phyloP scores from a whole-genome alignment of 495 filamentous ascomycete genomes.

The Hypoxylon perforatum region DNA sequence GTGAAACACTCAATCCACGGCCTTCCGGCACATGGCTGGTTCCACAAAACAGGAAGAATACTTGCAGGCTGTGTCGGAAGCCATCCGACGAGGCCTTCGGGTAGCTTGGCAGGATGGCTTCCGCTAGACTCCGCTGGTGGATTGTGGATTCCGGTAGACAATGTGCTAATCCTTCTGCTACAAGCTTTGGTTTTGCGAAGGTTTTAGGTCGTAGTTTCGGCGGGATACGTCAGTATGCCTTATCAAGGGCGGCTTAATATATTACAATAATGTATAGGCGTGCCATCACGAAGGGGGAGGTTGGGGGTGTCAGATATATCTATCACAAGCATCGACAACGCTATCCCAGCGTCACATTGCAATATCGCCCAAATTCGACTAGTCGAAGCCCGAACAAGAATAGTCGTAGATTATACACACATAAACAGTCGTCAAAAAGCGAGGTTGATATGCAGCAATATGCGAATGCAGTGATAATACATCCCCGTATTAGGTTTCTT shows the following conservation, averaged over 20 bases:
- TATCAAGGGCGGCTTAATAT: background rate
- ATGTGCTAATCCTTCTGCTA: background rate
- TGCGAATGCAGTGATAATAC: conserved; percentile 4
- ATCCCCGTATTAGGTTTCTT: background rate
- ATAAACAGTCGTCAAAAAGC: background rate
- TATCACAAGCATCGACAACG: background rate
- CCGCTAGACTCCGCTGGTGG: conserved; percentile 18
- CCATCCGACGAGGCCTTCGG: conserved; percentile 20
- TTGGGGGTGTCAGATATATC: background rate
- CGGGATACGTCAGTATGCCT: background rate
- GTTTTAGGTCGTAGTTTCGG: background rate
- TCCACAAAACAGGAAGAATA: conserved; percentile 21
- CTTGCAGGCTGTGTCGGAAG: conserved; percentile 17
- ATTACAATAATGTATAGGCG: background rate
- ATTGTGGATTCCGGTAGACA: conserved; percentile 8
- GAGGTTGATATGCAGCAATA: background rate
- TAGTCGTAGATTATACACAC: background rate
- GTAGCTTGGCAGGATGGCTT: conserved; percentile 27
- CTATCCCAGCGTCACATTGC: background rate
- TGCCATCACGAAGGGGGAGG: background rate
- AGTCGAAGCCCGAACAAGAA: background rate
- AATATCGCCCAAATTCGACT: background rate
- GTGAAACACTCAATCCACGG: conserved; percentile 24
- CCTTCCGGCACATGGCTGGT: conserved; percentile 25
- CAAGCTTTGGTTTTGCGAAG: background rate